Evolutionary conservation across 2,329 filamentous ascomycete genomes (phyloP), one percentile per base, ranked within the genome.

Genomic region (Talaromyces sp.): DNA sequence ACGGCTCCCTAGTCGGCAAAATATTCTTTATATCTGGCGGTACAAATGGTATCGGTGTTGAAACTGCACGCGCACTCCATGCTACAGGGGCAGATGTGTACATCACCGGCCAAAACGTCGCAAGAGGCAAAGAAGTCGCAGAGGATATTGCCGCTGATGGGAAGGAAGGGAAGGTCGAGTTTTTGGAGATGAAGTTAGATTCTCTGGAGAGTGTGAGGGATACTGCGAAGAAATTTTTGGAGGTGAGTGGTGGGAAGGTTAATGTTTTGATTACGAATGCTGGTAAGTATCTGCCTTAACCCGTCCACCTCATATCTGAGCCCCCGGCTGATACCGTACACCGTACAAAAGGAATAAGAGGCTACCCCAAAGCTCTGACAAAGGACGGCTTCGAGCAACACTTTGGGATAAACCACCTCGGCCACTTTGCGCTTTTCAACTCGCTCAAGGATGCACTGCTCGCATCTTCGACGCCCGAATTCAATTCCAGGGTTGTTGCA

Each of bases 321-420:
- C n/a, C 2, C n/a, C n/a, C 7, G n/a, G 45, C 27, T n/a, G 16
- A 50, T 8, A 9, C 11, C 2, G 11, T n/a, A n/a, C 14, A 9
- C 11, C 2, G 11, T n/a, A n/a, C 24, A 16, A 22, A 33, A 65
- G 64, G 64, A 10, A 59, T 65, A 11, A 54, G 64, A 45, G 64
- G 64, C 35, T 65, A 62, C 37, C 64, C 64, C 19, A 61, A 65
- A 24, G 64, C 31, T 13, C 48, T 57, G 27, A 63, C 61, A 9
- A 50, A 58, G 54, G 64, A 65, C 10, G 64, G 64, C 24, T 65
- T 65, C 22, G 64, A 65, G 64, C 59, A 65, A 10, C 64, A 65
- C 43, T 65, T 65, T 14, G 64, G 64, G 6, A 39, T 65, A 19
- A 65, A 65, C 22, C 64, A 65, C n/a, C 52, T 65, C 7, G 64